A percentile compares a stretch with the other conserved stretches of the same genome.
Conservation (phyloP, 1,139 yeast genomes). For the Protomyces pachydermus region DNA sequence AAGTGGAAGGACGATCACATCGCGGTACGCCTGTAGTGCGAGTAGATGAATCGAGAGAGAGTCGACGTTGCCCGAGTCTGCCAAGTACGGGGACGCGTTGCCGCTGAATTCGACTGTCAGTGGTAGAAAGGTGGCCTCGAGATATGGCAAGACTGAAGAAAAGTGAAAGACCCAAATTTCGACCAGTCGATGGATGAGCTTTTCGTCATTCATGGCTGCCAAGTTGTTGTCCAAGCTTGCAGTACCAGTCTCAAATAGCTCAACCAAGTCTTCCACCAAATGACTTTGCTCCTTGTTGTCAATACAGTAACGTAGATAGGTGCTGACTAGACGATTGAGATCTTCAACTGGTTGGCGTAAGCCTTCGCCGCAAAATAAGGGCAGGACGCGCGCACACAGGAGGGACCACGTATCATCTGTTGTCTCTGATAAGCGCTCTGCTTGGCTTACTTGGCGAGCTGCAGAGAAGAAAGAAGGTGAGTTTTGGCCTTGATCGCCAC, state of each 20-base stretch:
- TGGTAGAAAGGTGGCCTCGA: slow-evolving; percentile 58
- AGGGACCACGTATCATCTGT: slow-evolving; percentile 50
- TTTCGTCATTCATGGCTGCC: slow-evolving; percentile 31
- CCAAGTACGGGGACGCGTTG: slow-evolving; percentile 36
- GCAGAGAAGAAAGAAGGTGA: slow-evolving; percentile 22
- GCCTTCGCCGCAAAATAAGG: slow-evolving; percentile 49
- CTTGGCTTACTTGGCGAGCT: not conserved
- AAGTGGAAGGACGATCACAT: slow-evolving; percentile 42
- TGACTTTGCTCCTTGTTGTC: slow-evolving; percentile 43
- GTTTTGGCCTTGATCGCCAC: not conserved
- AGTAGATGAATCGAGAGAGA: slow-evolving; percentile 37
- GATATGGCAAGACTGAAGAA: slow-evolving; percentile 50
- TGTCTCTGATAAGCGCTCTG: not conserved
- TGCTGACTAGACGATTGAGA: slow-evolving; percentile 47
- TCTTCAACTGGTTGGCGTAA: slow-evolving; percentile 55
- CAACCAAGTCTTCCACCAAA: slow-evolving; percentile 47
- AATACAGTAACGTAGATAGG: slow-evolving; percentile 46
- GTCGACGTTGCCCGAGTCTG: not conserved
- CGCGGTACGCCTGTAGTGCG: slow-evolving; percentile 40
- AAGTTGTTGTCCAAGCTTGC: slow-evolving; percentile 43
- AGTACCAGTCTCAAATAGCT: slow-evolving; percentile 47
- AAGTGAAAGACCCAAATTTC: slow-evolving; percentile 55
- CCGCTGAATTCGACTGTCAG: slow-evolving; percentile 50
- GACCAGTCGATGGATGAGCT: slow-evolving; percentile 38
- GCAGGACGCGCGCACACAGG: slow-evolving; percentile 44